Percentiles rank a stretch among this genome's conserved stretches.
Conservation (phyloP, 2,329 filamentous ascomycete genomes). For the Cordyceps tenuipes region DNA sequence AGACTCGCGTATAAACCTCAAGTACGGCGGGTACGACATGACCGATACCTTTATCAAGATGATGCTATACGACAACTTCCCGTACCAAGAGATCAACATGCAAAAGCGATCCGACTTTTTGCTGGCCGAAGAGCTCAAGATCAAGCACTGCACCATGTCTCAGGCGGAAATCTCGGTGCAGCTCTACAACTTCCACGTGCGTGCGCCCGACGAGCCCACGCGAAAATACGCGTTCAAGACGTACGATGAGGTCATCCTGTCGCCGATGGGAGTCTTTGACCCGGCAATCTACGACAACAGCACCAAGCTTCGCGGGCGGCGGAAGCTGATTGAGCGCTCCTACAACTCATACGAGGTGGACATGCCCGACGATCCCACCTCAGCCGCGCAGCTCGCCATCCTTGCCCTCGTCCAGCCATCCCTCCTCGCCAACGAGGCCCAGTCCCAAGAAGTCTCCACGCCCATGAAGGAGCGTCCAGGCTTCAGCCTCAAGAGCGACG, state of each 20-base stretch:
- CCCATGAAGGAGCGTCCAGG: conserved; percentile 58
- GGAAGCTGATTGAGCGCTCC: conserved; percentile 76
- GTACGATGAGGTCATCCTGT: conserved; percentile 92
- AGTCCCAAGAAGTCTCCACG: conserved; percentile 43
- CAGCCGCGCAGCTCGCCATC: conserved; percentile 69
- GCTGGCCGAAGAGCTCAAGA: conserved; percentile 90
- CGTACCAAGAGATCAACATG: conserved; percentile 90
- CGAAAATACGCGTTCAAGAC: conserved; percentile 93
- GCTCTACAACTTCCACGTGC: conserved; percentile 81
- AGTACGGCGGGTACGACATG: conserved; percentile 86
- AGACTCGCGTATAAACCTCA: conserved; percentile 89
- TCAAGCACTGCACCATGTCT: conserved; percentile 83
- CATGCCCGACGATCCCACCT: conserved; percentile 77
- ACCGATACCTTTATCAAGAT: conserved; percentile 95
- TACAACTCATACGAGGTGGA: conserved; percentile 91
- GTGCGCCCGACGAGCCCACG: conserved; percentile 80
- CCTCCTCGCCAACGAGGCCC: conserved; percentile 31
- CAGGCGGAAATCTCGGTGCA: conserved; percentile 86
- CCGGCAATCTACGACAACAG: conserved; percentile 79
- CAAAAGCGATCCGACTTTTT: conserved; percentile 85
- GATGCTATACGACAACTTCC: conserved; percentile 95
- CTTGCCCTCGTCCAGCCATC: conserved; percentile 53
- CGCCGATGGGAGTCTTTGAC: conserved; percentile 90
- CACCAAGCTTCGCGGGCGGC: conserved; percentile 68
- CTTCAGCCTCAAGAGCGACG: conserved; percentile 60